Evolutionary conservation across 805 yeast genomes (phyloP), one percentile per base, ranked within the genome.

Genomic region (Jamesozyma spencerorum): DNA sequence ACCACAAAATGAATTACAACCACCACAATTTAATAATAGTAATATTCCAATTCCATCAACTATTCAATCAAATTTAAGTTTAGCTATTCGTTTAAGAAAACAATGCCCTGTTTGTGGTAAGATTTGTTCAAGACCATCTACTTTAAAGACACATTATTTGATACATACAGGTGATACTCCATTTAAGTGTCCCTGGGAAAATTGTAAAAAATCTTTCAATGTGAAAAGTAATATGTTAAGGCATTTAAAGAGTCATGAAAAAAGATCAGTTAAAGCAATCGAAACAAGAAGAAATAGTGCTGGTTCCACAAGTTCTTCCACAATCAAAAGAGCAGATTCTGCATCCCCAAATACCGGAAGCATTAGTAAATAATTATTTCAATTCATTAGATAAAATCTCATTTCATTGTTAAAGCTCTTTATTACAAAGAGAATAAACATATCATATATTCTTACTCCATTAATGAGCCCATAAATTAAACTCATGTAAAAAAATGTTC

Each of bases 131-230:
- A 73, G 94, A 54, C 88, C 94, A 7, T 79, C 87, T 10, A 85
- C 92, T 1, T 65, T 85, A 41, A 81, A 79, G 47, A 85, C 88
- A 3, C 95, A 86, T 60, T 68, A 72, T 48, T 74, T 85, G 48
- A 81, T 84, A 5, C 95, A 86, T 57, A 80, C 86, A 0, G 87
- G 87, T n/a, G 86, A 79, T 53, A 80, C 79, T 48, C 87, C 87
- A 7, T 81, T 75, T 54, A 63, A 64, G 41, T 81, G 86, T 56
- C 58, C 65, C 13, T 80, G 83, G 77, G 64, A 64, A 1, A 74
- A 71, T 15, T 86, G 96, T 60, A 76, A 75, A 0, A 77, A 80
- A 51, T 53, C 72, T 3, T 86, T 86, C 56, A 75, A 81, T 14
- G 87, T 88, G 17, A 75, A 85, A 54, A 77, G 85, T 31, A 88